Conservation (phyloP, 2,329 filamentous ascomycete species). For the Calonectria crousiana region DNA sequence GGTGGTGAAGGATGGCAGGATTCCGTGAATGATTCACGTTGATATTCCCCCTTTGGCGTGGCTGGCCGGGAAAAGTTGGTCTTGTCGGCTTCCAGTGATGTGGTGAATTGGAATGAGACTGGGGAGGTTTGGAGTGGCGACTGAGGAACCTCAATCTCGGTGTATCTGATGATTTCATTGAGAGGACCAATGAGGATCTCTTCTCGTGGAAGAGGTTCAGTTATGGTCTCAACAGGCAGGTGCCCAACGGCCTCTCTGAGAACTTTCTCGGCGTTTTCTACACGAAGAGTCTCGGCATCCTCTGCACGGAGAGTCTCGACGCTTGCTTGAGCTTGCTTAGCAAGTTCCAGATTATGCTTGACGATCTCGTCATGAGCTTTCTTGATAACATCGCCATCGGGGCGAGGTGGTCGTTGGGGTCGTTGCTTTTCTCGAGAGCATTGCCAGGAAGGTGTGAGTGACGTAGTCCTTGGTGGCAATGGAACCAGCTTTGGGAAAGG, state of each 20-base stretch:
- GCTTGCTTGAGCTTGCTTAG: background rate
- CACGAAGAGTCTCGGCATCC: background rate
- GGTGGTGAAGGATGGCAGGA: constrained; percentile 20
- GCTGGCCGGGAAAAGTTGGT: constrained; percentile 29
- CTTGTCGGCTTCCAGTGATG: constrained; percentile 30
- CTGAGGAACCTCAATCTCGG: background rate
- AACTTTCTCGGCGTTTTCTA: background rate
- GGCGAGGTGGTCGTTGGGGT: constrained; percentile 47
- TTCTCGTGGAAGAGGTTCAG: background rate
- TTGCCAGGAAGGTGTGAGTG: constrained; percentile 45
- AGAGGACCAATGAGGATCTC: constrained; percentile 27
- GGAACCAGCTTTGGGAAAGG: constrained; percentile 55
- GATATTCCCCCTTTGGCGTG: constrained; percentile 29
- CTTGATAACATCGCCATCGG: constrained; percentile 41
- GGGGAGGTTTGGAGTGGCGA: constrained; percentile 32
- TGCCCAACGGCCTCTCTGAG: background rate
- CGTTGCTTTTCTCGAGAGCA: constrained; percentile 37
- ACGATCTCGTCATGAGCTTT: background rate
- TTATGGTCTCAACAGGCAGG: background rate
- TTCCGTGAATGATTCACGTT: constrained; percentile 29
- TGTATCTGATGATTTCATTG: background rate
- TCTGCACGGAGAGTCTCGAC: background rate
- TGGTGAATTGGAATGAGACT: constrained; percentile 28
- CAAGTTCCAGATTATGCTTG: background rate
- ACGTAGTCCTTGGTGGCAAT: constrained; percentile 49